phyloP scores from a whole-genome alignment of 2,329 filamentous ascomycete species.

The Intubia oerlemansii region DNA sequence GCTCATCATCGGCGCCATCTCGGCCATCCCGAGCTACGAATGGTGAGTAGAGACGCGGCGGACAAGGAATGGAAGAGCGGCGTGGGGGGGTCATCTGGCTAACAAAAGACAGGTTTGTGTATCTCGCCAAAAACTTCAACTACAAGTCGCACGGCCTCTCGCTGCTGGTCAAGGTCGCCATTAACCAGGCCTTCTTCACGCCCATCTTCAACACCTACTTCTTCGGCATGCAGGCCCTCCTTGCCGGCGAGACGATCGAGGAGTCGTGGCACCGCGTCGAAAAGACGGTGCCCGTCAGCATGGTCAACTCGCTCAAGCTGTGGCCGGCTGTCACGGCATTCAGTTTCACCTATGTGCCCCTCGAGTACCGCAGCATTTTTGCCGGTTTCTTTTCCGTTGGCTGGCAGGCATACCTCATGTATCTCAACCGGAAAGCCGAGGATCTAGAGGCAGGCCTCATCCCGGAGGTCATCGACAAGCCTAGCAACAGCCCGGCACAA shows the following conservation, averaged over 20 bases:
- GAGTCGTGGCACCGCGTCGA: slow-evolving; percentile 51
- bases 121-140: slow-evolving; percentile 65
- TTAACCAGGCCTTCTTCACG: slow-evolving; percentile 67
- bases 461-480: neutral
- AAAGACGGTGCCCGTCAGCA: slow-evolving; percentile 54
- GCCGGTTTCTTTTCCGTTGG: slow-evolving; percentile 60
- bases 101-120: slow-evolving; percentile 58
- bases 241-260: slow-evolving; percentile 42
- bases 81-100: neutral
- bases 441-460: slow-evolving; percentile 21
- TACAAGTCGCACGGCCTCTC: slow-evolving; percentile 52
- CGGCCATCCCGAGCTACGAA: slow-evolving; percentile 57
- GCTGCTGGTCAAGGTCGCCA: slow-evolving; percentile 51
- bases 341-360: slow-evolving; percentile 62
- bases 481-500: slow-evolving; percentile 1
- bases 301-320: slow-evolving; percentile 62
- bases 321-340: slow-evolving; percentile 81
- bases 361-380: slow-evolving; percentile 65
- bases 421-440: slow-evolving; percentile 56
- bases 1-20: slow-evolving; percentile 50
- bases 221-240: slow-evolving; percentile 56
- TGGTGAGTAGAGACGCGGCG: no score
- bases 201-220: slow-evolving; percentile 71
- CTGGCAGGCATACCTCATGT: slow-evolving; percentile 83
- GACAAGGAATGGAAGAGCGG: no score